phyloP scores from a whole-genome alignment of 2,329 filamentous ascomycete genomes.

The Tympanopsis confertula region DNA sequence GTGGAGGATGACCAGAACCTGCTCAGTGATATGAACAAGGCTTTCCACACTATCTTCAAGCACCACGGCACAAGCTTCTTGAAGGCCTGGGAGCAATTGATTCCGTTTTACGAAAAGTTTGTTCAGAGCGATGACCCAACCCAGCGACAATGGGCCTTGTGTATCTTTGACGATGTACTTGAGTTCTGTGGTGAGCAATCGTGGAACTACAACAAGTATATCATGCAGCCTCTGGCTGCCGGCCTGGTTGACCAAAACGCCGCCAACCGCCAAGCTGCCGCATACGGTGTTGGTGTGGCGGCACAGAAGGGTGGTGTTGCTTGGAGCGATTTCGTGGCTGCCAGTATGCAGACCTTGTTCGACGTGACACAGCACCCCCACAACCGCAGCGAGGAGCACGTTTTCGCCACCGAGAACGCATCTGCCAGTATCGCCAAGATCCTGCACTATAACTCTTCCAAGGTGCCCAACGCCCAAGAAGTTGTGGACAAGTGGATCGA shows the following conservation, averaged over 20 bases:
- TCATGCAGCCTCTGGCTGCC: slow-evolving; percentile 74
- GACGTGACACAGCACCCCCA: slow-evolving; percentile 71
- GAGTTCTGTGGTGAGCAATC: slow-evolving; percentile 90
- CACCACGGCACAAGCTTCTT: slow-evolving; percentile 81
- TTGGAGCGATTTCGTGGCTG: slow-evolving; percentile 80
- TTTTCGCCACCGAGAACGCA: slow-evolving; percentile 95
- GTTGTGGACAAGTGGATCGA: slow-evolving; percentile 79
- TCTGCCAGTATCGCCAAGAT: slow-evolving; percentile 96
- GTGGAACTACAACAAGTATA: slow-evolving; percentile 74
- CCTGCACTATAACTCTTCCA: slow-evolving; percentile 72
- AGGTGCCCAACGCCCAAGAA: slow-evolving; percentile 65
- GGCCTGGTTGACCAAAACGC: slow-evolving; percentile 79
- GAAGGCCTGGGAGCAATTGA: slow-evolving; percentile 73
- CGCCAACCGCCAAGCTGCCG: slow-evolving; percentile 87
- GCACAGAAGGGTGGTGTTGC: slow-evolving; percentile 79
- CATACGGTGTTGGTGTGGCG: slow-evolving; percentile 90
- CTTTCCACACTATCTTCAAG: slow-evolving; percentile 98
- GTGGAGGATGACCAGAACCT: slow-evolving; percentile 96
- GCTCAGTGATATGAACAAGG: slow-evolving; percentile 98
- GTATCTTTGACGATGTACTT: slow-evolving; percentile 95
- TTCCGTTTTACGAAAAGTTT: slow-evolving; percentile 77
- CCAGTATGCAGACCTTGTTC: slow-evolving; percentile 71
- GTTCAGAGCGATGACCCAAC: slow-evolving; percentile 73
- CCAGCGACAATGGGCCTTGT: slow-evolving; percentile 95
- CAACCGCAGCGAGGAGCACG: slow-evolving; percentile 79